These are phyloP conservation scores for Gastrolobium villosum DNA, from an alignment of 306 rosid genomes.

Conservation along the genomic window DNA sequence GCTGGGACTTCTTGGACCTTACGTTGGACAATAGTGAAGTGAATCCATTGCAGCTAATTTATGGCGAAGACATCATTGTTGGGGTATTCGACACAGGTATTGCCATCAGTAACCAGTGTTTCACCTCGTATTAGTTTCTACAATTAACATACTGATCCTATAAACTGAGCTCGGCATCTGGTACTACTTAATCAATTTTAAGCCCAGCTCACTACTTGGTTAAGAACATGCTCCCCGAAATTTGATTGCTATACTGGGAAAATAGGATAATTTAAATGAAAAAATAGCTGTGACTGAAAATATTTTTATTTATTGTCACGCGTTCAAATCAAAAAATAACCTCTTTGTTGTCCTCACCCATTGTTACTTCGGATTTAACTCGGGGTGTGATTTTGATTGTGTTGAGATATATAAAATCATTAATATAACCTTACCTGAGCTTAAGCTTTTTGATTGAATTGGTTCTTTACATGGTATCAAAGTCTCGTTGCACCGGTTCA, in stretches of 20 bases:
- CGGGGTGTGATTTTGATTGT: too few species aligned
- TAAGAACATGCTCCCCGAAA: background rate
- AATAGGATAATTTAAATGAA: background rate
- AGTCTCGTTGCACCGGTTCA: too few species aligned
- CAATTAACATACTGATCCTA: background rate
- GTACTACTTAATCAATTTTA: background rate
- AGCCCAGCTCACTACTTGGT: background rate
- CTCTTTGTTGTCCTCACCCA: too few species aligned
- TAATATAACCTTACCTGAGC: too few species aligned
- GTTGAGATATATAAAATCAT: too few species aligned
- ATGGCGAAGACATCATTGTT: conserved; percentile 57
- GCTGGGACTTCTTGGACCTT: conserved; percentile 71
- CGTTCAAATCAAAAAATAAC: too few species aligned
- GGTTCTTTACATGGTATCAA: too few species aligned
- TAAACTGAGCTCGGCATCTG: background rate
- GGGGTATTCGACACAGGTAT: conserved; percentile 70
- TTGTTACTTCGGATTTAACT: too few species aligned
- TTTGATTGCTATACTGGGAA: background rate
- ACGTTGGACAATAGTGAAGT: conserved; percentile 34
- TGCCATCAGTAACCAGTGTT: background rate
- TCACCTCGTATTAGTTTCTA: background rate
- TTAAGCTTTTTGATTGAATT: too few species aligned
- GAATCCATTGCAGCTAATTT: conserved; percentile 46
- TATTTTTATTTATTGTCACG: background rate
- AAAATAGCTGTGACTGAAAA: background rate